Base-by-base conservation (phyloP, 352 stramenopile species). In the Phytophthora palmivora region DNA sequence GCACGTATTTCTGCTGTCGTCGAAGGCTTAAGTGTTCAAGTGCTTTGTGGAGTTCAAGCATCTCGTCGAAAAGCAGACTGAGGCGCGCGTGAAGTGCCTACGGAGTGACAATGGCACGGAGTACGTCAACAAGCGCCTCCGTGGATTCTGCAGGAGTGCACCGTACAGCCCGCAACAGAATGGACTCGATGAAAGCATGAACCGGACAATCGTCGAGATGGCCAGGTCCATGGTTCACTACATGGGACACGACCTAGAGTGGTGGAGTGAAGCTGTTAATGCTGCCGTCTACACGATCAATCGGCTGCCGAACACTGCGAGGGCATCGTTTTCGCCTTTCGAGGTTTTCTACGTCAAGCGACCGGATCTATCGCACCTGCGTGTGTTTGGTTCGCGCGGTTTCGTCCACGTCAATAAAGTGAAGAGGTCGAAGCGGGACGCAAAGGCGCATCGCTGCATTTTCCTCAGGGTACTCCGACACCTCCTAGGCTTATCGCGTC, bases 261-360 rank as follows among this genome's bases (percentile, higher is more conserved):
- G 61, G 61, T 59, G 61, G 61, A 53, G n/a, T 18, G 61, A 54
- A 37, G 61, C 46, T 18, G 11, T 70, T 24, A 64, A 47, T n/a
- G 59, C 61, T 22, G 61, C 61, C 26, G 53, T 19, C 1, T 55
- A 63, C 43, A 32, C 42, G 15, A n/a, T 53, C 11, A 70, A 70
- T 37, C 15, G 52, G 8, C 22, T 70, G 2, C 61, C 53, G 10
- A 70, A 65, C 21, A 32, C 46, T 15, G 57, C 57, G 2, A 52
- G 45, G 15, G 42, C 1, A n/a, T 36, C 39, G 10, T 47, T 9
- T 28, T 50, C 33, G 4, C 61, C 61, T 7, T 54, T 63, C 28
- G 47, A 70, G 53, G 14, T 50, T 3, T 44, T 71, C 6, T 28
- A 52, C 4, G 11, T 28, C 8, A 58, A 67, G 32, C 44, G 60